phyloP scores from a whole-genome alignment of 192 early-diverging fungal genomes.

The Diversispora epigaea region DNA sequence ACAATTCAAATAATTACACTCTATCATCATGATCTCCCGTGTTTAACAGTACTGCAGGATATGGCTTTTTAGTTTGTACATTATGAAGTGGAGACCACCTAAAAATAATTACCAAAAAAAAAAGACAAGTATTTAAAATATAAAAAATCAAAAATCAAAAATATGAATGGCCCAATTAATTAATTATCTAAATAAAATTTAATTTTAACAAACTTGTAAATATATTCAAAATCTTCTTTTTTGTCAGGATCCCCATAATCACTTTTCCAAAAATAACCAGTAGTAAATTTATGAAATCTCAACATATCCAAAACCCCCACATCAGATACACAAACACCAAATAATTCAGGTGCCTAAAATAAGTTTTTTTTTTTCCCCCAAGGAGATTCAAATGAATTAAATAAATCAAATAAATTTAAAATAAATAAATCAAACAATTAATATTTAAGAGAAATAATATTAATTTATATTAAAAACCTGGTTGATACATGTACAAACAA shows the following conservation, averaged over 20 bases:
- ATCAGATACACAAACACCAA: conserved; percentile 60
- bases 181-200: background rate
- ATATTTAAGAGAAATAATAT: too few relatives aligned
- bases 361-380: background rate
- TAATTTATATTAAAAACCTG: conserved; percentile 35
- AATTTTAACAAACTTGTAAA: conserved; percentile 41
- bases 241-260: conserved; percentile 65
- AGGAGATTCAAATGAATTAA: too few relatives aligned
- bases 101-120: background rate
- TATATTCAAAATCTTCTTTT: conserved; percentile 63
- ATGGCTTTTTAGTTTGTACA: conserved; percentile 46
- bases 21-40: conserved; percentile 74
- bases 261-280: conserved; percentile 66
- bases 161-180: too few relatives aligned
- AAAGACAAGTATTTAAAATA: background rate
- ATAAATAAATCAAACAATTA: background rate
- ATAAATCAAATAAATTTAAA: background rate
- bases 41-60: conserved; percentile 61
- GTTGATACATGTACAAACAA: conserved; percentile 70
- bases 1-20: conserved; percentile 44
- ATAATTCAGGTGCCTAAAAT: conserved; percentile 64
- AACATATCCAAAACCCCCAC: conserved; percentile 74
- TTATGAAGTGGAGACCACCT: conserved; percentile 72
- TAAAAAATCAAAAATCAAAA: too few relatives aligned
- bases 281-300: conserved; percentile 80